Evolutionary conservation across 352 stramenopile species (phyloP), one percentile per base, ranked within the genome.

Genomic region (Phytophthora tubulina): DNA sequence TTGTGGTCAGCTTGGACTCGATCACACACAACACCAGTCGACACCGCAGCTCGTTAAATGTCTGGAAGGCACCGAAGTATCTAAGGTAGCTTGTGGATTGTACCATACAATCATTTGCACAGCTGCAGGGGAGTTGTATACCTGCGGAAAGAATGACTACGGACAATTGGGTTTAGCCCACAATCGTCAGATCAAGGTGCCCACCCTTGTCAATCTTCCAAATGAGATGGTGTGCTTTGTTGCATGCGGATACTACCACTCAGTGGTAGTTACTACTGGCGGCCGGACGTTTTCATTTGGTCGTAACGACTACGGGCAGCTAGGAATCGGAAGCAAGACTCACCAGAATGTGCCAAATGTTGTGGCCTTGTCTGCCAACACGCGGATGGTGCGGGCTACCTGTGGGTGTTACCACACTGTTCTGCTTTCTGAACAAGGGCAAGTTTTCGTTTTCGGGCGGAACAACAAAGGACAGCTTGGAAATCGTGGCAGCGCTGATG

Each of bases 381-480:
- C 82, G 13, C 75, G 84, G 45, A 94, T 97, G 78, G 67, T 88
- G 4, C 78, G 86, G 8, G 87, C 85, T 5, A 91, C 90, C 0
- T 97, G 88, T 66, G 91, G 90, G 1, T 97, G 91, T 46, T 97
- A 96, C 53, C 91, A 97, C 67, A 94, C 88, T 0, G 86, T 97
- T 4, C 58, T 95, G 11, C 70, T 96, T 1, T 96, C 89, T 2
- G 89, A 96, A 46, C 84, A 94, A 78, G 90, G 91, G 10, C 74
- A 92, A 53, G 87, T 97, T 6, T 96, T 86, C 46, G 89, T 94
- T 1, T 96, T 96, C 49, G 90, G 91, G 30, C 66, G 91, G 33
- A 97, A 97, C 70, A 97, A 97, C 74, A 96, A 97, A 69, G 90
- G 90, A 0, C 90, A 97, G 60, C 80, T 97, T 27, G 90, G 90